phyloP scores from a whole-genome alignment of 352 stramenopile genomes.

The Globisporangium paroecandrum region DNA sequence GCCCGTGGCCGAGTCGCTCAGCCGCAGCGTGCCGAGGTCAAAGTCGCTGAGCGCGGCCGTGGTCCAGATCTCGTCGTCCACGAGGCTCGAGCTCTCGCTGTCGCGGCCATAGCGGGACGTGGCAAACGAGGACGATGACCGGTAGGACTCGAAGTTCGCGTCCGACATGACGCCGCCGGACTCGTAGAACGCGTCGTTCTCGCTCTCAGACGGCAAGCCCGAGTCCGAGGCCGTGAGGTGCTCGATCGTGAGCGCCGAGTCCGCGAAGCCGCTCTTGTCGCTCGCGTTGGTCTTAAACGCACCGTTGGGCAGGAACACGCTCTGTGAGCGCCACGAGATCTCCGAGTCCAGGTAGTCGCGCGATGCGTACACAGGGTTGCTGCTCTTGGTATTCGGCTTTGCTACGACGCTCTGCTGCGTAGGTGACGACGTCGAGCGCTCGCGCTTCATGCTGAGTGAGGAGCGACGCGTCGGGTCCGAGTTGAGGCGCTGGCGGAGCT shows the following conservation, averaged over 20 bases:
- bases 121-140: constrained; percentile 1
- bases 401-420: background rate
- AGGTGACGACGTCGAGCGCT: constrained; percentile 15
- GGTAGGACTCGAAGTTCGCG: background rate
- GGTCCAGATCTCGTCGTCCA: constrained; percentile 20
- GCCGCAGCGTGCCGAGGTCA: constrained; percentile 13
- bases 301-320: constrained; percentile 16
- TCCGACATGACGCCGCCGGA: constrained; percentile 5
- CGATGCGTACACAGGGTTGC: background rate
- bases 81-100: constrained; percentile 15
- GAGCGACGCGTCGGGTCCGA: constrained; percentile 12
- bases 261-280: constrained; percentile 12
- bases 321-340: constrained; percentile 13
- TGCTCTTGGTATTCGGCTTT: background rate
- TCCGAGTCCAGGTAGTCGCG: constrained; percentile 5
- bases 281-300: constrained; percentile 14
- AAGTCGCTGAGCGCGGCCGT: constrained; percentile 13
- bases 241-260: constrained; percentile 17
- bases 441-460: constrained; percentile 9
- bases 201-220: constrained; percentile 3
- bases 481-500: constrained; percentile 9
- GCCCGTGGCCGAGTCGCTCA: constrained; percentile 9
- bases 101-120: background rate
- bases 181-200: constrained; percentile 12
- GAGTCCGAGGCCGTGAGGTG: constrained; percentile 11